These are phyloP conservation scores for Cucumis cinereus DNA, from an alignment of 306 rosid species.

Conservation along the genomic window DNA sequence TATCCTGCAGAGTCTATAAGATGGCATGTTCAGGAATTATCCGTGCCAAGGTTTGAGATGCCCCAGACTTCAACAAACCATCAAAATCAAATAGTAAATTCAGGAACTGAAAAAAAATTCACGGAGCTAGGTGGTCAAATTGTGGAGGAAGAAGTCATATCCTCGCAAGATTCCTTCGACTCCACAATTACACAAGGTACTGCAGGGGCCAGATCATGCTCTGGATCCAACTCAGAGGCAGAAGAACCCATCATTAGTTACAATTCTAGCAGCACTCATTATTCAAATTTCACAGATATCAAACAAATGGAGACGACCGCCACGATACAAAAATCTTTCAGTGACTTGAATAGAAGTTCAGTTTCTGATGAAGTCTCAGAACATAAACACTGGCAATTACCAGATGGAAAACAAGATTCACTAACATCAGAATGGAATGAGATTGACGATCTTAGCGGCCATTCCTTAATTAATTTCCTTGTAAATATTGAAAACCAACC, in stretches of 20 bases:
- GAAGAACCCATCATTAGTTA: conserved; percentile 34
- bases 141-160: conserved; percentile 51
- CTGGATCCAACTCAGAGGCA: conserved; percentile 54
- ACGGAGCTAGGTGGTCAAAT: conserved; percentile 25
- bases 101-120: conserved; percentile 17
- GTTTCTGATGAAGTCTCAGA: conserved; percentile 25
- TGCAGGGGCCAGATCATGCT: conserved; percentile 30
- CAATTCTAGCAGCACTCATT: conserved; percentile 20
- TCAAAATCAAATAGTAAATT: conserved; percentile 19
- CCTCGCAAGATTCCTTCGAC: conserved; percentile 67
- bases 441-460: conserved; percentile 20
- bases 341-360: conserved; percentile 30
- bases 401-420: conserved; percentile 13
- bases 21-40: conserved; percentile 24
- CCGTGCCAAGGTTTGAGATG: conserved; percentile 29
- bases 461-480: conserved; percentile 26
- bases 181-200: conserved; percentile 58
- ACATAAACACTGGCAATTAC: conserved; percentile 19
- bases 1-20: conserved; percentile 25
- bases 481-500: conserved; percentile 21
- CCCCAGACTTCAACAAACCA: conserved; percentile 23
- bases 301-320: conserved; percentile 26
- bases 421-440: conserved; percentile 20
- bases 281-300: conserved; percentile 21
- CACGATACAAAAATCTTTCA: conserved; percentile 37